Percentiles rank a stretch among this genome's conserved stretches.
Conservation (phyloP, 306 rosid genomes). For the Calophaca sinica region DNA sequence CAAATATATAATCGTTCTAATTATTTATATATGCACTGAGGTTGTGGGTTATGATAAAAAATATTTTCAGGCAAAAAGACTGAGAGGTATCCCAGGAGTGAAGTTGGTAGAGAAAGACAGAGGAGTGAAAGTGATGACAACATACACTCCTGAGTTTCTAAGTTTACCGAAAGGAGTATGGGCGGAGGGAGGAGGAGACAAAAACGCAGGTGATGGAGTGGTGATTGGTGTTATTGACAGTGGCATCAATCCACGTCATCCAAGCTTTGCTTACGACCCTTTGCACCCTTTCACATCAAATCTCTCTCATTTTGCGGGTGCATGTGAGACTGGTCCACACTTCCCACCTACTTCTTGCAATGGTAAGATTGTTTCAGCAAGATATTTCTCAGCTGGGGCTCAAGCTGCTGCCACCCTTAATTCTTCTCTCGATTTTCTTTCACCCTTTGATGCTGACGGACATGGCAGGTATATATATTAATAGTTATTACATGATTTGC, state of each 20-base stretch:
- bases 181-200: slow-evolving; percentile 57
- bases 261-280: slow-evolving; percentile 69
- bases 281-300: slow-evolving; percentile 52
- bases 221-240: slow-evolving; percentile 84
- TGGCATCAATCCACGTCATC: slow-evolving; percentile 79
- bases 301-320: slow-evolving; percentile 56
- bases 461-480: slow-evolving; percentile 83
- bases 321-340: slow-evolving; percentile 68
- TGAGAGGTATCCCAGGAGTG: slow-evolving; percentile 48
- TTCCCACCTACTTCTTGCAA: slow-evolving; percentile 70
- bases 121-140: slow-evolving; percentile 49
- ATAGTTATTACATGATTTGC: too few species aligned
- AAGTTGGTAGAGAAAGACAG: slow-evolving; percentile 52
- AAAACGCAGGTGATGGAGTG: slow-evolving; percentile 71
- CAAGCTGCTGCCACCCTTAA: slow-evolving; percentile 62
- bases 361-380: slow-evolving; percentile 76
- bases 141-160: slow-evolving; percentile 53
- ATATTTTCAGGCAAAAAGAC: slow-evolving; percentile 43
- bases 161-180: slow-evolving; percentile 51
- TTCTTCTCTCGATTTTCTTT: slow-evolving; percentile 77
- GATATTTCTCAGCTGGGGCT: slow-evolving; percentile 86
- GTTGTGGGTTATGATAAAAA: too few species aligned
- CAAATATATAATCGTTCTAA: too few species aligned
- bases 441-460: slow-evolving; percentile 86
- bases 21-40: too few species aligned